phyloP scores from a whole-genome alignment of 345 rosid genomes.

The Pseudoturritis turrita region DNA sequence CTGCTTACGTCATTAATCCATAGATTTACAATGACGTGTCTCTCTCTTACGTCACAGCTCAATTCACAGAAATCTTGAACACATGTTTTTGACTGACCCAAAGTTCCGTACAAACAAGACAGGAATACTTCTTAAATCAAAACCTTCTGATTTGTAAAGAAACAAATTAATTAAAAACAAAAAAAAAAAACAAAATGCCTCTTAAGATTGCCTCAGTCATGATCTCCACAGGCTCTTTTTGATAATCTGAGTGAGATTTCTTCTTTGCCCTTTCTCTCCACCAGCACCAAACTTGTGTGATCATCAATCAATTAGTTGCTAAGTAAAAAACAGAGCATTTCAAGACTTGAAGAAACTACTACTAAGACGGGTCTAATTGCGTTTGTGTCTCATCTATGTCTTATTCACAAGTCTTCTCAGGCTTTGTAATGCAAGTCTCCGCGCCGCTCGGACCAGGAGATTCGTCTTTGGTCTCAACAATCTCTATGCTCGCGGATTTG shows the following conservation, averaged over 20 bases:
- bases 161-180: not conserved
- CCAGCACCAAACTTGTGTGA: not conserved
- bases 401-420: constrained; percentile 38
- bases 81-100: constrained; percentile 17
- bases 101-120: constrained; percentile 22
- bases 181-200: not conserved
- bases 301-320: not conserved
- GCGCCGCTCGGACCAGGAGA: constrained; percentile 26
- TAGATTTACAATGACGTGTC: not conserved
- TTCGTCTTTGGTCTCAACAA: constrained; percentile 55
- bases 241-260: not conserved
- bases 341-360: constrained; percentile 1
- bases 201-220: not conserved
- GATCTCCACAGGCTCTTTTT: constrained; percentile 9
- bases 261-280: not conserved
- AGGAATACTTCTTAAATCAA: not conserved
- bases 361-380: constrained; percentile 6
- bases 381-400: not conserved
- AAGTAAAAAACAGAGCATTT: constrained; percentile 3
- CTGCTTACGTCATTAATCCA: not conserved
- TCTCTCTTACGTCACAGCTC: not conserved
- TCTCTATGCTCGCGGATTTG: constrained; percentile 68
- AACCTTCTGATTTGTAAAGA: not conserved
- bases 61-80: not conserved
- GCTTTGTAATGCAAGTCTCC: constrained; percentile 33